Conservation (phyloP, 805 yeast genomes). For the Pichia kluyveri region DNA sequence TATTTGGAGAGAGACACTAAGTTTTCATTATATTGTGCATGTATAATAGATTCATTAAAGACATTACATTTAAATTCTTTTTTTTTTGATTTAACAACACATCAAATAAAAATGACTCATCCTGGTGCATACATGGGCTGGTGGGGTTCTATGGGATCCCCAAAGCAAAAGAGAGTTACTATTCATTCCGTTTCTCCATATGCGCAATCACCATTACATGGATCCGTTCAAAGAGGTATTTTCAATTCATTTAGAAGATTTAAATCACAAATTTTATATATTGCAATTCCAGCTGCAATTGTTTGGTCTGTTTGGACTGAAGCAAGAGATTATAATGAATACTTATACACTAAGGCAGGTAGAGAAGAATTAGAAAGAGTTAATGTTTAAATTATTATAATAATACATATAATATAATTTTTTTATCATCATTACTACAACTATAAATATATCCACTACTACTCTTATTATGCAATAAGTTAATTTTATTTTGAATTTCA, state of each 20-base stretch:
- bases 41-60: too few relatives aligned
- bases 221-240: conserved; percentile 73
- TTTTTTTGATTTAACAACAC: too few relatives aligned
- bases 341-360: conserved; percentile 95
- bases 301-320: conserved; percentile 82
- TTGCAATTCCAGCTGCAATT: conserved; percentile 67
- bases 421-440: background rate
- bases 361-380: conserved; percentile 83
- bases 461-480: too few relatives aligned
- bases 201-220: conserved; percentile 89
- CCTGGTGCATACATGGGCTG: conserved; percentile 86
- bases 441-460: background rate
- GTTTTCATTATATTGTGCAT: too few relatives aligned
- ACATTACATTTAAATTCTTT: too few relatives aligned
- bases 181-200: conserved; percentile 88
- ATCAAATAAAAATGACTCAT: conserved; percentile 22
- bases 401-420: background rate
- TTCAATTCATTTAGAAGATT: conserved; percentile 95
- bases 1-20: background rate
- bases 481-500: too few relatives aligned
- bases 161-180: conserved; percentile 78
- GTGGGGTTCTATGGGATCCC: conserved; percentile 93
- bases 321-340: conserved; percentile 87
- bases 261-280: conserved; percentile 71
- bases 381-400: conserved; percentile 20